Evolutionary conservation across 345 rosid species (phyloP), one percentile per base, ranked within the genome.

Genomic region (Brassica cretica): DNA sequence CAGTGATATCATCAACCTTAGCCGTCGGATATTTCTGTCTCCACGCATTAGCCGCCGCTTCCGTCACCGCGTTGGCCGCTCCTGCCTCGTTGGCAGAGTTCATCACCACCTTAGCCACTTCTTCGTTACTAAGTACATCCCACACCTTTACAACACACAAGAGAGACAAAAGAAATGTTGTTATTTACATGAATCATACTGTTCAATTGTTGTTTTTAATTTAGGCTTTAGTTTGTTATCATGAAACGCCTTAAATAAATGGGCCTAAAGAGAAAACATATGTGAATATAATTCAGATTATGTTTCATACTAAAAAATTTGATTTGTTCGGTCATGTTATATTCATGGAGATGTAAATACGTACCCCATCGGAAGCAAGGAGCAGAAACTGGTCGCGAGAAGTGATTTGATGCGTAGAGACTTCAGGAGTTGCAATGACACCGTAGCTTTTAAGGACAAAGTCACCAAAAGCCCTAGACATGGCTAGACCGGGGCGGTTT

Each of bases 401-500:
- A 69, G 89, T 82, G 41, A 94, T 64, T 18, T 82, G 88, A 82
- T 77, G 91, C 55, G 71, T 65, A 66, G 91, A 87, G 79, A 94
- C 75, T 1, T 94, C 85, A 0, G 98, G 98, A 32, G 84, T 69
- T 0, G 97, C 90, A 37, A 89, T 92, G 5, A 92, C 76, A 61
- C 98, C 98, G 5, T 88, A 86, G 61, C 85, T 72, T 76, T 94
- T 89, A 19, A 92, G 92, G 15, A 87, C 49, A 72, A 85, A 91
- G 71, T 94, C 97, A 0, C 98, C 98, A 0, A 94, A 89, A 74
- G 98, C 21, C 21, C 98, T 84, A 15, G 98, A 88, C 98, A 94
- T 94, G 69, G 98, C 98, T n/a, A 92, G 72, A 11, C 98, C 98
- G 1, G 98, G 98, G 4, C 70, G 39, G 85, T 94, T 89, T 70